These are phyloP conservation scores for Yarrowia deformans DNA, from an alignment of 805 yeast genomes.

Conservation along the genomic window DNA sequence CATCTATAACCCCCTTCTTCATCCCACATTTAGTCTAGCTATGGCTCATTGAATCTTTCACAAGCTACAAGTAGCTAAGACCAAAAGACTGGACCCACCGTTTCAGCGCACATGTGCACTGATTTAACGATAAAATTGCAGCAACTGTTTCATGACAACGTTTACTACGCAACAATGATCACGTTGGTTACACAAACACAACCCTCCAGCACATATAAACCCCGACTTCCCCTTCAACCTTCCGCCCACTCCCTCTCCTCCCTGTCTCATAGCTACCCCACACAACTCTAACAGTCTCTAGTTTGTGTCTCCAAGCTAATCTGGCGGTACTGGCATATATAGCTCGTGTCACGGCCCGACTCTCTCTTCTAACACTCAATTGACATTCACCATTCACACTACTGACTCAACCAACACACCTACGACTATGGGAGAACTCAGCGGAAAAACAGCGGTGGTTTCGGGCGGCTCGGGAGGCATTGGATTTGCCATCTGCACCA, in stretches of 20 bases:
- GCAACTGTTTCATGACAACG: too few species aligned
- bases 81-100: too few species aligned
- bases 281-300: constrained; percentile 8
- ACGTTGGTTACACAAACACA: background rate
- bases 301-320: background rate
- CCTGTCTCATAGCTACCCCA: background rate
- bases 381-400: background rate
- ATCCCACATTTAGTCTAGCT: too few species aligned
- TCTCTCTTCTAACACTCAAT: background rate
- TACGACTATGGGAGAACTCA: constrained; percentile 16
- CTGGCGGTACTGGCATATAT: background rate
- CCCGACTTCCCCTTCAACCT: background rate
- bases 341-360: background rate
- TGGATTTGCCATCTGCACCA: constrained; percentile 18
- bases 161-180: background rate
- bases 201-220: background rate
- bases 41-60: too few species aligned
- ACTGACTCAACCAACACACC: background rate
- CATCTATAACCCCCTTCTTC: too few species aligned
- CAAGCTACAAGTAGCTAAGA: too few species aligned
- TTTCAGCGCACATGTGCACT: too few species aligned
- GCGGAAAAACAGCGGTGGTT: constrained; percentile 16
- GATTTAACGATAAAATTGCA: too few species aligned
- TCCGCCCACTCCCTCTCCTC: background rate
- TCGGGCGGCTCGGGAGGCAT: constrained; percentile 30